These are phyloP conservation scores for Penicillium sp. DNA, from an alignment of 2,329 filamentous ascomycete species.

Conservation along the genomic window DNA sequence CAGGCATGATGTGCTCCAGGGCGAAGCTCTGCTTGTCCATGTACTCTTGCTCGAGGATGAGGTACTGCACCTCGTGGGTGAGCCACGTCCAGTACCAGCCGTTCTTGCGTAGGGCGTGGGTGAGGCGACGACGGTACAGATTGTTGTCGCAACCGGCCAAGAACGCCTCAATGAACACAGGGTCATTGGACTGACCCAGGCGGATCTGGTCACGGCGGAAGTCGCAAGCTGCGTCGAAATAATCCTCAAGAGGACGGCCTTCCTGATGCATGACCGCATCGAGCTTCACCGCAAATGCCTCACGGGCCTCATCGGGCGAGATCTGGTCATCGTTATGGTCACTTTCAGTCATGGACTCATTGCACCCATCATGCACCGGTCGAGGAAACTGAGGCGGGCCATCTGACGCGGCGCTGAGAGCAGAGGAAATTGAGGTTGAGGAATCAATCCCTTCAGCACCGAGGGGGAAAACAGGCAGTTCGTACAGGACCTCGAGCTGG, in stretches of 20 bases:
- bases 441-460: neutral
- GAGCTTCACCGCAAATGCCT: neutral
- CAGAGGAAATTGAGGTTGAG: neutral
- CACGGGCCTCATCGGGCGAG: neutral
- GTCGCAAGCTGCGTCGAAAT: slow-evolving; percentile 31
- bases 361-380: neutral
- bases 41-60: slow-evolving; percentile 22
- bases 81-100: slow-evolving; percentile 19
- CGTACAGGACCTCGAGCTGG: slow-evolving; percentile 9
- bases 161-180: slow-evolving; percentile 35
- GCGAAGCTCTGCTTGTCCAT: slow-evolving; percentile 21
- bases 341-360: neutral
- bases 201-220: slow-evolving; percentile 24
- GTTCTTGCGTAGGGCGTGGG: slow-evolving; percentile 16
- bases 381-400: neutral
- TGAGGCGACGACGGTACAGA: slow-evolving; percentile 20
- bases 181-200: slow-evolving; percentile 22
- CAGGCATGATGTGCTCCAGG: slow-evolving; percentile 12
- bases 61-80: slow-evolving; percentile 11
- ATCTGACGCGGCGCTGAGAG: slow-evolving; percentile 1
- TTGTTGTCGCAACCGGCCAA: slow-evolving; percentile 31
- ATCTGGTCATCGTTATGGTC: neutral
- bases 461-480: neutral
- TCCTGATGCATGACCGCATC: slow-evolving; percentile 29
- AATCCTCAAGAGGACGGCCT: slow-evolving; percentile 27